These are phyloP conservation scores for Spirogloea muscicola DNA, from an alignment of 139 green algal species.

Conservation along the genomic window DNA sequence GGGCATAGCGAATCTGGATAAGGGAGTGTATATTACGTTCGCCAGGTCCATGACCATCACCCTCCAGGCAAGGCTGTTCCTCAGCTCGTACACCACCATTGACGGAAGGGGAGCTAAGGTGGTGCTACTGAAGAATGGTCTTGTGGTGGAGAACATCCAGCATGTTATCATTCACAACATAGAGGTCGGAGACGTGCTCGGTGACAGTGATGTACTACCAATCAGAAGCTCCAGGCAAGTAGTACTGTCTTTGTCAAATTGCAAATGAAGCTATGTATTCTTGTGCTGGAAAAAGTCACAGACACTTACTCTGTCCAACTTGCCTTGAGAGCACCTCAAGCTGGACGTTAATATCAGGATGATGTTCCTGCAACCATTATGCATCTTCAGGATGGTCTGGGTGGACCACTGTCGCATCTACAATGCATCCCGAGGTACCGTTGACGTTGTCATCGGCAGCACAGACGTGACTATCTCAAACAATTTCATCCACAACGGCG, in stretches of 20 bases:
- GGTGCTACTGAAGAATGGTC: background rate
- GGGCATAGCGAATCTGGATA: no score
- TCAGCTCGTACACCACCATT: slow-evolving; percentile 13
- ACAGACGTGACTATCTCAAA: slow-evolving; percentile 17
- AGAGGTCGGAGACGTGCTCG: background rate
- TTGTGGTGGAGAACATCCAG: slow-evolving; percentile 5
- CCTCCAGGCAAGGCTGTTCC: slow-evolving; percentile 3
- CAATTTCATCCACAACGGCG: background rate
- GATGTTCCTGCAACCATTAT: no score
- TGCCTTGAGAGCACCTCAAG: no score
- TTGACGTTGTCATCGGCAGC: slow-evolving; percentile 3
- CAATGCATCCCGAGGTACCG: slow-evolving; percentile 3
- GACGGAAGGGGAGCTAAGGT: background rate
- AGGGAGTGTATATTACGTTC: slow-evolving; percentile 21
- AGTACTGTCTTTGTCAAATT: no score
- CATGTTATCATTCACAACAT: slow-evolving; percentile 17
- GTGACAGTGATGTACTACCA: slow-evolving; percentile 2
- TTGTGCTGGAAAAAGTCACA: no score
- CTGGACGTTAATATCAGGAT: no score
- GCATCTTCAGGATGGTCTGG: slow-evolving; percentile 13
- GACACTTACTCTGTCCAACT: no score
- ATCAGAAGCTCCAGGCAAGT: background rate
- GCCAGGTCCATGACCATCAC: slow-evolving; percentile 7
- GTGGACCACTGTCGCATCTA: slow-evolving; percentile 18
- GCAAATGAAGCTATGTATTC: no score